Conservation (phyloP, 495 filamentous ascomycete species). For the Xylaria telfairii region DNA sequence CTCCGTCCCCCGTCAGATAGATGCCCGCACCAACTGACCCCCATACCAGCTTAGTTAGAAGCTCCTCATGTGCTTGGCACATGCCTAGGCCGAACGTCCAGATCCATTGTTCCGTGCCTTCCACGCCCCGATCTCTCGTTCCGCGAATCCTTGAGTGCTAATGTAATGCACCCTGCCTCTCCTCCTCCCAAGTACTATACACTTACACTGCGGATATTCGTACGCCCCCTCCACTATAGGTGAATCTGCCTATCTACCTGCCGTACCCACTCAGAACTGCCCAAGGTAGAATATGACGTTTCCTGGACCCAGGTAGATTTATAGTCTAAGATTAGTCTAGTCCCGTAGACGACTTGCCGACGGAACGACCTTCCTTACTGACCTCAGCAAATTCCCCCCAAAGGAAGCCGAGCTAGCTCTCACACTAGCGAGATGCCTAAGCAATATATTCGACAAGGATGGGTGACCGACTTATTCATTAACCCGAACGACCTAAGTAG, state of each 20-base stretch:
- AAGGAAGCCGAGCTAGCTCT: background rate
- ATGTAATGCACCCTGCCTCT: slow-evolving; percentile 18
- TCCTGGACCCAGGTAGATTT: background rate
- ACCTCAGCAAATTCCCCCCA: background rate
- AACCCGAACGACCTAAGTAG: no score
- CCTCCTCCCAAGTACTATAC: slow-evolving; percentile 16
- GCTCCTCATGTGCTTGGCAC: slow-evolving; percentile 9
- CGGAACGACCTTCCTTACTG: background rate
- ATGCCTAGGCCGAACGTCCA: slow-evolving; percentile 3
- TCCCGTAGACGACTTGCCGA: slow-evolving; percentile 3
- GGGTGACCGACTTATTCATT: slow-evolving; percentile 3
- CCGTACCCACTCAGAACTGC: slow-evolving; percentile 10
- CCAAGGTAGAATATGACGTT: slow-evolving; percentile 22
- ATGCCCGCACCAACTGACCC: slow-evolving; percentile 14
- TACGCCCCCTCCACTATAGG: slow-evolving; percentile 20
- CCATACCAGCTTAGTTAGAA: background rate
- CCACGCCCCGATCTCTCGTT: slow-evolving; percentile 9
- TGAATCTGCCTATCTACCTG: slow-evolving; percentile 7
- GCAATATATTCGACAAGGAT: background rate
- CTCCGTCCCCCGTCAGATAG: slow-evolving; percentile 24
- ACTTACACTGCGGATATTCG: slow-evolving; percentile 17
- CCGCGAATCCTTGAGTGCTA: slow-evolving; percentile 8
- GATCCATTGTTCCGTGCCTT: background rate
- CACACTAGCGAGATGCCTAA: background rate
- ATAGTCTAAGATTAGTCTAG: no score